Base-by-base conservation (phyloP, 495 filamentous ascomycete species). In the Penicillium malachiteum region DNA sequence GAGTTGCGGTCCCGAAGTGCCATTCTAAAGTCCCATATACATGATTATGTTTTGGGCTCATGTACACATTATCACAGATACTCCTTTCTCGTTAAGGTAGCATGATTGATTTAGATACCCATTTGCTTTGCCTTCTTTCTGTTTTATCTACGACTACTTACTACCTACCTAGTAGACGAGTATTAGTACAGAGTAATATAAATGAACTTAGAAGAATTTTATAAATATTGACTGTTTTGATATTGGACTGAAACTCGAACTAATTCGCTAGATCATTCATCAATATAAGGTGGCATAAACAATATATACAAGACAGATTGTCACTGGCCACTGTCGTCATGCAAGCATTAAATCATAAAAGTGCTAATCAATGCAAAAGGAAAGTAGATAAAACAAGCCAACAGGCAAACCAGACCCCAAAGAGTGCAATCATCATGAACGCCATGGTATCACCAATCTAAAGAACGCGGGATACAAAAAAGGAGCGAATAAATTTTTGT, bases 371-470 rank as follows among this genome's bases (percentile, higher is more conserved):
- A 38, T 58, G 37, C 41, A 40, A 35, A 33, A 44, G 41, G 42
- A 21, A 21, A 54, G 55, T 26, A 43, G 12, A 26, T n/a, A 55
- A 52, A 41, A 42, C 56, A 44, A 45, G 21, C 21, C 21, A 38
- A 41, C 48, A 52, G 31, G 44, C 32, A 30, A 54, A 42, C 41
- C 33, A 54, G 32, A 30, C 32, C 35, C 38, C 17, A 13, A 31
- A 2, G 8, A n/a, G 10, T 6, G 41, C 12, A n/a, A 33, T 34
- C 46, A 48, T 12, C 16, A 21, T n/a, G n/a, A 66, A 66, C 63
- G 63, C 60, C 63, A 51, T 56, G 57, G 57, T 66, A 66, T 66
- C 52, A 33, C 54, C 48, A 54, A 41, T 66, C 52, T 64, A 26
- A 66, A 60, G 49, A 60, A 60, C 60, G 63, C 55, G 64, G 56